Conservation (phyloP, 2,329 filamentous ascomycete species). For the Arthrobotrys entomopaga region DNA sequence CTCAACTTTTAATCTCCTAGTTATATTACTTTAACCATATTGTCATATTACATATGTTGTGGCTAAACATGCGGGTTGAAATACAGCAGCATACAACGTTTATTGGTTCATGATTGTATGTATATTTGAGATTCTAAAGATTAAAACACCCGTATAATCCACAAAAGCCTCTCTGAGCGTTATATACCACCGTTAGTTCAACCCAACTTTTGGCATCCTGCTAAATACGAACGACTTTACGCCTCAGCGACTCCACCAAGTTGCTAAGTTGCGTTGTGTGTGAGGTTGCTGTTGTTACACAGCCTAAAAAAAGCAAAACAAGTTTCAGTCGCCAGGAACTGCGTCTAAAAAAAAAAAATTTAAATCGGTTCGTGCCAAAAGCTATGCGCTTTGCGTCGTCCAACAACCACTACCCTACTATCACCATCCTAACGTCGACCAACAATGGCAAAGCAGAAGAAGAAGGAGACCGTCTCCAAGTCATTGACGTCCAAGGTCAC, state of each 20-base stretch:
- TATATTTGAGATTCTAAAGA: no score
- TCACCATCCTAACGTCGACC: not conserved
- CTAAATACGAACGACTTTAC: no score
- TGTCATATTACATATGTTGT: no score
- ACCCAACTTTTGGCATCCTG: no score
- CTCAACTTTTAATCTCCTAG: no score
- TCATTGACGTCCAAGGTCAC: slow-evolving; percentile 28
- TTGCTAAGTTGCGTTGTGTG: slow-evolving; percentile 34
- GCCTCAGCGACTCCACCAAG: not conserved
- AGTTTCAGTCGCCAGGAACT: slow-evolving; percentile 10
- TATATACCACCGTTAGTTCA: no score
- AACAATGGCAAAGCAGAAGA: slow-evolving; percentile 46
- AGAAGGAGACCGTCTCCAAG: slow-evolving; percentile 16
- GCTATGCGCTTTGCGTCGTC: slow-evolving; percentile 5
- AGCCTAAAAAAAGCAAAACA: slow-evolving; percentile 23
- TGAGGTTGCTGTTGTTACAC: slow-evolving; percentile 31
- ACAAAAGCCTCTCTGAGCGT: no score
- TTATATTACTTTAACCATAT: no score
- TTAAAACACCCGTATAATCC: no score
- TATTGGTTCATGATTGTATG: no score
- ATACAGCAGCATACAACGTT: no score
- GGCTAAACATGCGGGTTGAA: no score
- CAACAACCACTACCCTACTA: not conserved
- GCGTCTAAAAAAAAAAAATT: slow-evolving; percentile 16
- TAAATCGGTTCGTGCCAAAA: slow-evolving; percentile 19